These are phyloP conservation scores for Leccinum subtestaceum DNA, from an alignment of 768 basidiomycete genomes.

Conservation along the genomic window DNA sequence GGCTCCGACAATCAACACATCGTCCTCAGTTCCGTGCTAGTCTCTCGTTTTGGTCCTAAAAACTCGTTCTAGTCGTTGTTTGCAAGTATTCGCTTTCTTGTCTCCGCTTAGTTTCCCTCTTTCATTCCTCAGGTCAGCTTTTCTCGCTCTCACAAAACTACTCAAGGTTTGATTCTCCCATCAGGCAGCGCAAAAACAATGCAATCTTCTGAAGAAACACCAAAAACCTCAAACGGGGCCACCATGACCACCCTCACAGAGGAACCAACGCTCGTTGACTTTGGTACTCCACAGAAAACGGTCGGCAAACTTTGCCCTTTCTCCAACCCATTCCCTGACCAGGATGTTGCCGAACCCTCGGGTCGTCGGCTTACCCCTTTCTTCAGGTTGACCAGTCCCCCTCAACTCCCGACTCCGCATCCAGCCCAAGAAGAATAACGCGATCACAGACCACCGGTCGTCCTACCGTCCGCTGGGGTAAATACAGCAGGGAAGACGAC, in stretches of 20 bases:
- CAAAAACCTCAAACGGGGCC: constrained; percentile 19
- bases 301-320: constrained; percentile 29
- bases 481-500: constrained; percentile 31
- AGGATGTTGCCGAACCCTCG: constrained; percentile 29
- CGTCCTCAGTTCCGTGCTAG: constrained; percentile 17
- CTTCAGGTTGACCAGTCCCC: constrained; percentile 21
- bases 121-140: constrained; percentile 15
- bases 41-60: constrained; percentile 15
- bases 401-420: constrained; percentile 26
- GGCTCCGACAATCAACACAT: constrained; percentile 38
- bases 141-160: background rate
- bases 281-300: constrained; percentile 27
- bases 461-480: constrained; percentile 34
- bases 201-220: constrained; percentile 22
- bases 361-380: constrained; percentile 20
- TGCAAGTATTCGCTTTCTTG: constrained; percentile 3
- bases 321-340: constrained; percentile 29
- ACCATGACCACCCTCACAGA: constrained; percentile 5
- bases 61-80: constrained; percentile 13
- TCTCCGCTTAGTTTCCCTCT: background rate
- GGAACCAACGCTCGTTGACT: constrained; percentile 29
- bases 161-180: constrained; percentile 27
- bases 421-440: constrained; percentile 28
- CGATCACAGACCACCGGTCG: constrained; percentile 36
- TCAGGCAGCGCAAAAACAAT: constrained; percentile 33